Percentiles rank a stretch among this genome's conserved stretches.
These are phyloP conservation scores for Exophiala sp. DNA, from an alignment of 2,329 filamentous ascomycete species.

Conservation along the genomic window DNA sequence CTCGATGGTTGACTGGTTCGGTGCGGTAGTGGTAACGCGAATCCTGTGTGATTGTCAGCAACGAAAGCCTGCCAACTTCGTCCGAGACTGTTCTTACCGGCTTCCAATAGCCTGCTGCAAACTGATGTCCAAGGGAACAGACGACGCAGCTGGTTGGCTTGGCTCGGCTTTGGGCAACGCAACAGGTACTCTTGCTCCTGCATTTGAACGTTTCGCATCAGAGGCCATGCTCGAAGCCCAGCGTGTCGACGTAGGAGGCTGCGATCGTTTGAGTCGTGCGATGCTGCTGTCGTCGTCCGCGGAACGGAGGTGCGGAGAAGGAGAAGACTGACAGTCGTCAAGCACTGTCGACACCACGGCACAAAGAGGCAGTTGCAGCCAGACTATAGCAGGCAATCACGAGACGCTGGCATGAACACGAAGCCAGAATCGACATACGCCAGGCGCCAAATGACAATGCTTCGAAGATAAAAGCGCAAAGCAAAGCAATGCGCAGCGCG, in stretches of 20 bases:
- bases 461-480: not conserved
- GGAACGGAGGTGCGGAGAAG: constrained; percentile 3
- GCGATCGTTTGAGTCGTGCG: no score
- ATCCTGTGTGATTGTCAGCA: constrained; percentile 43
- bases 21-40: constrained; percentile 54
- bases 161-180: constrained; percentile 48
- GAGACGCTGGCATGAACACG: constrained; percentile 4
- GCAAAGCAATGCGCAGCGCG: constrained; percentile 6
- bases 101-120: constrained; percentile 59
- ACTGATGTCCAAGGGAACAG: constrained; percentile 48
- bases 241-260: not conserved
- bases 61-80: constrained; percentile 42
- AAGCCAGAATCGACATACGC: constrained; percentile 18
- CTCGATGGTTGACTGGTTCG: constrained; percentile 52
- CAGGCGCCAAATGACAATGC: constrained; percentile 20
- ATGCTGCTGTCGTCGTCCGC: not conserved
- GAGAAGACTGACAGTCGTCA: constrained; percentile 1
- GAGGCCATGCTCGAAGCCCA: constrained; percentile 30
- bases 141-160: constrained; percentile 43
- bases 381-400: constrained; percentile 8
- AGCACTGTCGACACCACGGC: not conserved
- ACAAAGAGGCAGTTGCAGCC: constrained; percentile 4
- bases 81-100: constrained; percentile 34
- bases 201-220: constrained; percentile 57
- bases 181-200: constrained; percentile 48